Percentiles rank a stretch among this genome's conserved stretches.
Evolutionary conservation across 1,284 basidiomycete species (phyloP).

Genomic region (Chalciporus sp.): DNA sequence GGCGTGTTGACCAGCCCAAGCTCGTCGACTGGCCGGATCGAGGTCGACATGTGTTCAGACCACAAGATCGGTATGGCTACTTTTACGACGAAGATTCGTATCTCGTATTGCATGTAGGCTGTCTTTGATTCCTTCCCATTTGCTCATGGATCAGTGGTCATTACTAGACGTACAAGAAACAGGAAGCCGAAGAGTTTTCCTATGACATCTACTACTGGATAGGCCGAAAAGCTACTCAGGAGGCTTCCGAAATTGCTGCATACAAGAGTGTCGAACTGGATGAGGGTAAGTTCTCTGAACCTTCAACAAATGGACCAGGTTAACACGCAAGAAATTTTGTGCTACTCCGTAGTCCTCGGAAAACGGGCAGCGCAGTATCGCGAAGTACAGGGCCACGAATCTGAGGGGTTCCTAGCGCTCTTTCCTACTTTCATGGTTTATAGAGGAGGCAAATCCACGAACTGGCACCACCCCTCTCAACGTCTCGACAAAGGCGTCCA

Average conservation of each 20-base stretch:
- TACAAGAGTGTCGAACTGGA: conserved; percentile 72
- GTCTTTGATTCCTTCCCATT: background rate
- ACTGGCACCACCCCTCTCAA: conserved; percentile 60
- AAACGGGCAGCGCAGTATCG: conserved; percentile 61
- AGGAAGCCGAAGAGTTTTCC: conserved; percentile 47
- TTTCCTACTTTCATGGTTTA: conserved; percentile 56
- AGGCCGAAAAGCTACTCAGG: conserved; percentile 58
- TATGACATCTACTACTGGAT: conserved; percentile 72
- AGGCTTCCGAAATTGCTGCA: conserved; percentile 66
- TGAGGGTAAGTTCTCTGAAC: conserved; percentile 48
- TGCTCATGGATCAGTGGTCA: background rate
- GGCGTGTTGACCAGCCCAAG: conserved; percentile 61
- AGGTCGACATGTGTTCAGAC: conserved; percentile 5
- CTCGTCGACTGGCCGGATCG: conserved; percentile 37
- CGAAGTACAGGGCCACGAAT: conserved; percentile 62
- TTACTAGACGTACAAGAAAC: conserved; percentile 51
- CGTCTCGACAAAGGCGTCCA: conserved; percentile 45
- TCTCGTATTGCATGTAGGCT: conserved; percentile 57
- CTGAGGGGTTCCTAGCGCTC: conserved; percentile 58
- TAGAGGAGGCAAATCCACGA: conserved; percentile 58
- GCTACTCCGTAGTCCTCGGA: conserved; percentile 35
- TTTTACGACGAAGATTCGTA: conserved; percentile 71
- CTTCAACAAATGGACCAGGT: conserved; percentile 18
- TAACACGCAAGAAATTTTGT: conserved; percentile 24
- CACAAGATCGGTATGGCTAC: conserved; percentile 43